phyloP scores from a whole-genome alignment of 352 stramenopile genomes.

The Thraustochytrium sp. region DNA sequence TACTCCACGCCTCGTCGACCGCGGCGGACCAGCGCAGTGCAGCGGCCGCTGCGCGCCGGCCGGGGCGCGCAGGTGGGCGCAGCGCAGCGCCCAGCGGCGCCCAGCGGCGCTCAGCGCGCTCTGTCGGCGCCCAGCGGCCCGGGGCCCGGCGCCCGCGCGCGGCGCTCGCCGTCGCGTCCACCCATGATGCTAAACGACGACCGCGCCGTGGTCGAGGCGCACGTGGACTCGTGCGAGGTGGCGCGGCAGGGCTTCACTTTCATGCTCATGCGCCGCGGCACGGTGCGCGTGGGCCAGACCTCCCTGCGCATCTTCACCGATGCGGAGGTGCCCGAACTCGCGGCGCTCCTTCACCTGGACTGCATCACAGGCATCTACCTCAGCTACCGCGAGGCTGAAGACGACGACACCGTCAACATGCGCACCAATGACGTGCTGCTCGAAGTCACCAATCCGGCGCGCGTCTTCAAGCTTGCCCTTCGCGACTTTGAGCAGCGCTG shows the following conservation, averaged over 20 bases:
- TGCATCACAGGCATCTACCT: background rate
- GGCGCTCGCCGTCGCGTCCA: too few species aligned
- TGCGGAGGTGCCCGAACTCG: background rate
- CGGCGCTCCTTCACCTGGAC: background rate
- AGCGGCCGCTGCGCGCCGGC: too few species aligned
- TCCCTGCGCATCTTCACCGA: background rate
- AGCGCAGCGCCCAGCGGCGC: too few species aligned
- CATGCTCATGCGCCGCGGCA: background rate
- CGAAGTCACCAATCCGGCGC: background rate
- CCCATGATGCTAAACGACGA: constrained; percentile 8
- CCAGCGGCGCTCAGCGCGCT: too few species aligned
- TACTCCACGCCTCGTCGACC: too few species aligned
- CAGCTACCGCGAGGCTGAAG: background rate
- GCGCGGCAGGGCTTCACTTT: background rate
- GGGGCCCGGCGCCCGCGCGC: too few species aligned
- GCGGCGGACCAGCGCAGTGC: too few species aligned
- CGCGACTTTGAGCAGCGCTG: background rate
- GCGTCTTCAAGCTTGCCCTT: background rate
- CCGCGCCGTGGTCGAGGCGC: background rate
- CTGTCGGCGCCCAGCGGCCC: too few species aligned
- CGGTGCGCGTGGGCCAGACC: background rate
- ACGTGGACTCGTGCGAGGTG: background rate
- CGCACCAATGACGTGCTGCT: constrained; percentile 3
- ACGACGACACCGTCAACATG: background rate
- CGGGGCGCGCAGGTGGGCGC: too few species aligned